These are phyloP conservation scores for Metschnikowia henanensis DNA, from an alignment of 805 yeast genomes.

Conservation along the genomic window DNA sequence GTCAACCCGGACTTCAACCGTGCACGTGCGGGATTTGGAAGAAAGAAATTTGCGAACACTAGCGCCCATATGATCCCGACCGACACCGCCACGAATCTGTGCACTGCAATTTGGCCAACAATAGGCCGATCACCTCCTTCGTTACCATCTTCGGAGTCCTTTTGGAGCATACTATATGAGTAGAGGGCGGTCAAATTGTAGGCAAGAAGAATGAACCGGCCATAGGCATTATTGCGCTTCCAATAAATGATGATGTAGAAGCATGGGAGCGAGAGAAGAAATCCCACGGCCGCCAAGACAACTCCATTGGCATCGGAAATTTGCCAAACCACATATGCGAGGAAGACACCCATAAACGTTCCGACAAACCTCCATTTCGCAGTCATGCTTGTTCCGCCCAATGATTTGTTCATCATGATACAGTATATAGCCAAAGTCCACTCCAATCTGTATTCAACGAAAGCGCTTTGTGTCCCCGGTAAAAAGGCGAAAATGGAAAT, in stretches of 20 bases:
- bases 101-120: slow-evolving; percentile 73
- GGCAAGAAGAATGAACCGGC: slow-evolving; percentile 69
- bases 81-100: slow-evolving; percentile 70
- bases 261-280: slow-evolving; percentile 47
- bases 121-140: slow-evolving; percentile 74
- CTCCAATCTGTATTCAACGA: slow-evolving; percentile 72
- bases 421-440: slow-evolving; percentile 85
- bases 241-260: slow-evolving; percentile 64
- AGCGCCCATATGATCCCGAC: slow-evolving; percentile 80
- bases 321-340: slow-evolving; percentile 62
- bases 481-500: slow-evolving; percentile 68
- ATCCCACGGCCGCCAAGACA: slow-evolving; percentile 51
- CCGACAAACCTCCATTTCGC: slow-evolving; percentile 74
- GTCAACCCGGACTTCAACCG: slow-evolving; percentile 65
- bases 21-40: slow-evolving; percentile 76
- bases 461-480: slow-evolving; percentile 51
- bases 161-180: slow-evolving; percentile 64
- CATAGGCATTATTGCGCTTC: slow-evolving; percentile 62
- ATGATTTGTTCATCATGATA: slow-evolving; percentile 80
- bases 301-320: slow-evolving; percentile 54
- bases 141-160: slow-evolving; percentile 55
- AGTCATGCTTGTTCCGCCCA: slow-evolving; percentile 84
- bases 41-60: slow-evolving; percentile 58
- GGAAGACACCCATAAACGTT: slow-evolving; percentile 66
- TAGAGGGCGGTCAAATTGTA: slow-evolving; percentile 78